A percentile compares a stretch with the other conserved stretches of the same genome.
Evolutionary conservation across 1,284 basidiomycete genomes (phyloP).

Genomic region (Schizopora paradoxa): DNA sequence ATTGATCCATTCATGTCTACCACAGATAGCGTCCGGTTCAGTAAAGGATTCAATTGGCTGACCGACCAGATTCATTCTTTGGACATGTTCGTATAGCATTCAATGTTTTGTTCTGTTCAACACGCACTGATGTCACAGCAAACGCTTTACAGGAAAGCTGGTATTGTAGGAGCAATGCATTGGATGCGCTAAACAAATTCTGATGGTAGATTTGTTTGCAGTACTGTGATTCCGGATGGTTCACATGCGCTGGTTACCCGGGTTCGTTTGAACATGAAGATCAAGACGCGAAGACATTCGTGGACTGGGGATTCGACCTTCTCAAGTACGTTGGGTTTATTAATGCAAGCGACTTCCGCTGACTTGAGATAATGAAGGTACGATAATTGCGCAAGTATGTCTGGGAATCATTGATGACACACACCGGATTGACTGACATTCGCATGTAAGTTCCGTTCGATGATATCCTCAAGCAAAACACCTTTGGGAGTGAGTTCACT

Average conservation of each 20-base stretch:
- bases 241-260: slow-evolving; percentile 46
- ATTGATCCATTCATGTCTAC: neutral
- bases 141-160: slow-evolving; percentile 46
- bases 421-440: neutral
- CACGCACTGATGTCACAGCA: neutral
- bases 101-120: neutral
- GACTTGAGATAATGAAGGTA: slow-evolving; percentile 33
- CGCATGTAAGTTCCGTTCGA: slow-evolving; percentile 40
- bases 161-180: slow-evolving; percentile 40
- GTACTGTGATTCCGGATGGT: slow-evolving; percentile 52
- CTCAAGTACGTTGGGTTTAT: slow-evolving; percentile 35
- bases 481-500: slow-evolving; percentile 40
- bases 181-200: slow-evolving; percentile 24
- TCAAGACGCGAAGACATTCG: slow-evolving; percentile 40
- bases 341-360: slow-evolving; percentile 1
- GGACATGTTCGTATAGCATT: slow-evolving; percentile 37
- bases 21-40: slow-evolving; percentile 38
- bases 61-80: slow-evolving; percentile 40
- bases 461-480: slow-evolving; percentile 39
- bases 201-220: slow-evolving; percentile 18
- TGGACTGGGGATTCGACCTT: slow-evolving; percentile 49
- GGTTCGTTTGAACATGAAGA: slow-evolving; percentile 47
- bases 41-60: slow-evolving; percentile 41
- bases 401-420: neutral
- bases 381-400: slow-evolving; percentile 46